Evolutionary conservation across 2,329 filamentous ascomycete genomes (phyloP).

Genomic region (Paradendryphiella salina): DNA sequence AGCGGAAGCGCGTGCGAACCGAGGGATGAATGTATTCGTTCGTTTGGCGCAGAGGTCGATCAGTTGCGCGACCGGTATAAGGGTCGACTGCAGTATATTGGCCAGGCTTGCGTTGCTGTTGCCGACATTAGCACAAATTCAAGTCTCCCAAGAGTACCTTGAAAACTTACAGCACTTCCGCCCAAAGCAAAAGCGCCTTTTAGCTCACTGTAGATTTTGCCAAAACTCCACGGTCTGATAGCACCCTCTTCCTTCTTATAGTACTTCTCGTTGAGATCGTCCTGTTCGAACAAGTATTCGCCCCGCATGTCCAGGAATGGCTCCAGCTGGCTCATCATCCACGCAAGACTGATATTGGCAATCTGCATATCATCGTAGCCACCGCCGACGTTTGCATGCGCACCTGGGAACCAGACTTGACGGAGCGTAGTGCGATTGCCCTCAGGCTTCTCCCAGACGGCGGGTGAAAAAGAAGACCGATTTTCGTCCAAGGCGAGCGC

Average conservation of each 20-base stretch:
- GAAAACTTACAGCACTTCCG: slow-evolving; percentile 44
- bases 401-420: slow-evolving; percentile 62
- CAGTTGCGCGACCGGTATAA: slow-evolving; percentile 47
- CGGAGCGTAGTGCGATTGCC: slow-evolving; percentile 52
- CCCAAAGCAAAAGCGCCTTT: slow-evolving; percentile 54
- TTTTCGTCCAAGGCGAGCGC: slow-evolving; percentile 60
- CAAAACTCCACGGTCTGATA: slow-evolving; percentile 54
- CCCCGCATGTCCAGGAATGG: slow-evolving; percentile 54
- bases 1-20: slow-evolving; percentile 51
- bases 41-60: slow-evolving; percentile 52
- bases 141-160: not conserved
- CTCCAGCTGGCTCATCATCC: slow-evolving; percentile 60
- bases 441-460: slow-evolving; percentile 56
- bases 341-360: slow-evolving; percentile 58
- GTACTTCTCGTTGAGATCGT: slow-evolving; percentile 51
- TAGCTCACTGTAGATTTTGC: slow-evolving; percentile 51
- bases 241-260: slow-evolving; percentile 50
- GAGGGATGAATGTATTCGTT: slow-evolving; percentile 58
- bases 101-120: slow-evolving; percentile 52
- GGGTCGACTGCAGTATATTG: slow-evolving; percentile 54
- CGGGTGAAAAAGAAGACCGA: slow-evolving; percentile 55
- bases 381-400: slow-evolving; percentile 58
- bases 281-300: slow-evolving; percentile 54
- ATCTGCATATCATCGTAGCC: slow-evolving; percentile 52
- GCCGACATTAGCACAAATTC: slow-evolving; percentile 8